phyloP scores from a whole-genome alignment of 148 eudicot genomes.

The Amaranthus hypochondriacus region DNA sequence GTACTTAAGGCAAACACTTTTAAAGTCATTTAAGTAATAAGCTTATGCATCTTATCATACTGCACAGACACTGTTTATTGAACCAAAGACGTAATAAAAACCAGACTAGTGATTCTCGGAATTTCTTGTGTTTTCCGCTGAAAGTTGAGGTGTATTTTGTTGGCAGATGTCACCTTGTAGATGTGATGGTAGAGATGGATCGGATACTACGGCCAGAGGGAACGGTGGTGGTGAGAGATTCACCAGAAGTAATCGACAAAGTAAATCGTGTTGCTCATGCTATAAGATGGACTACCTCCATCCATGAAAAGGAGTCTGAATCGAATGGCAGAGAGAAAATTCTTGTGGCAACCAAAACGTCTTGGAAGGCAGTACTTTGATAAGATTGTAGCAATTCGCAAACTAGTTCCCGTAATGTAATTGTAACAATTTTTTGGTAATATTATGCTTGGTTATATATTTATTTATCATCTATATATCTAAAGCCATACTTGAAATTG shows the following conservation, averaged over 20 bases:
- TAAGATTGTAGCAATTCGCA: not conserved
- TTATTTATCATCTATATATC: constrained; percentile 7
- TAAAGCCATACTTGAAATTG: constrained; percentile 11
- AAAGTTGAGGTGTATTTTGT: not conserved
- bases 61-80: too few species aligned
- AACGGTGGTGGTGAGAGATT: constrained; percentile 75
- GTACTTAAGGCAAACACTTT: too few species aligned
- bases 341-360: constrained; percentile 73
- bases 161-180: constrained; percentile 85
- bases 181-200: constrained; percentile 94
- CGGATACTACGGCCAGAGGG: constrained; percentile 93
- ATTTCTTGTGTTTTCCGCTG: not conserved
- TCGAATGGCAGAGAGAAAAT: constrained; percentile 69
- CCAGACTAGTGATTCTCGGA: too few species aligned
- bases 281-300: constrained; percentile 59
- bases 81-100: too few species aligned
- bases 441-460: constrained; percentile 16
- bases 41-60: too few species aligned
- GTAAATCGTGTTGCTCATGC: constrained; percentile 66
- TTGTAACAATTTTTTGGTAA: constrained; percentile 14
- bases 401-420: constrained; percentile 17
- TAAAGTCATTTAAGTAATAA: too few species aligned
- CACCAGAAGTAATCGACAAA: constrained; percentile 71
- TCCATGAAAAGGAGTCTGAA: constrained; percentile 78
- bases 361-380: constrained; percentile 39